Evolutionary conservation across 2,329 filamentous ascomycete species (phyloP).

Genomic region (Phialemonium atrogriseum): DNA sequence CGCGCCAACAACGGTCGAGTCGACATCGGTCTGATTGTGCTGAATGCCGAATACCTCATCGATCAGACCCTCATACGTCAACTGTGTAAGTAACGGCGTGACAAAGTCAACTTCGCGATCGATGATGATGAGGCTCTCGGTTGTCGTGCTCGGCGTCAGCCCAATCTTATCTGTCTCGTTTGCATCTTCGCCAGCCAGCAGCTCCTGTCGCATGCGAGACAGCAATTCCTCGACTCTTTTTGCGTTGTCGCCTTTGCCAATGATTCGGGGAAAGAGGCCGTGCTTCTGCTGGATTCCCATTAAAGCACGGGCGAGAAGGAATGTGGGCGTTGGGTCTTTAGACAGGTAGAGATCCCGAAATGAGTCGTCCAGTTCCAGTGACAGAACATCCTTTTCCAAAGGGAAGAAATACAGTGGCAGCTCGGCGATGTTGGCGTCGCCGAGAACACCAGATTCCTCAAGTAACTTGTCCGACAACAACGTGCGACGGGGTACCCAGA

Average conservation of each 20-base stretch:
- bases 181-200: constrained; percentile 69
- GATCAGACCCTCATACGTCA: constrained; percentile 93
- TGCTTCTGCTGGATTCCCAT: constrained; percentile 91
- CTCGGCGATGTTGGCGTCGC: constrained; percentile 83
- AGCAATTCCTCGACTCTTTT: constrained; percentile 82
- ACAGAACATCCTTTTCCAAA: constrained; percentile 83
- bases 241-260: constrained; percentile 92
- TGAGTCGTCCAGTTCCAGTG: constrained; percentile 79
- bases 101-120: constrained; percentile 93
- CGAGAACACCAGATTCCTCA: constrained; percentile 86
- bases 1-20: constrained; percentile 80
- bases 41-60: constrained; percentile 90
- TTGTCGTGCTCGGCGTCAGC: constrained; percentile 74
- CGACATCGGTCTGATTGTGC: constrained; percentile 87
- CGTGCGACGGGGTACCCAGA: constrained; percentile 91
- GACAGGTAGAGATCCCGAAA: constrained; percentile 82
- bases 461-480: constrained; percentile 84
- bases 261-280: constrained; percentile 87
- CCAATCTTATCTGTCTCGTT: constrained; percentile 54
- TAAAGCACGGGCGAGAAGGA: constrained; percentile 79
- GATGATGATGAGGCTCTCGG: constrained; percentile 88
- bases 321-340: constrained; percentile 87
- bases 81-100: constrained; percentile 82
- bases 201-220: constrained; percentile 83
- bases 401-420: constrained; percentile 86